A percentile compares a stretch with the other conserved stretches of the same genome.
These are phyloP conservation scores for Kodamaea restingae DNA, from an alignment of 805 yeast genomes.

Conservation along the genomic window DNA sequence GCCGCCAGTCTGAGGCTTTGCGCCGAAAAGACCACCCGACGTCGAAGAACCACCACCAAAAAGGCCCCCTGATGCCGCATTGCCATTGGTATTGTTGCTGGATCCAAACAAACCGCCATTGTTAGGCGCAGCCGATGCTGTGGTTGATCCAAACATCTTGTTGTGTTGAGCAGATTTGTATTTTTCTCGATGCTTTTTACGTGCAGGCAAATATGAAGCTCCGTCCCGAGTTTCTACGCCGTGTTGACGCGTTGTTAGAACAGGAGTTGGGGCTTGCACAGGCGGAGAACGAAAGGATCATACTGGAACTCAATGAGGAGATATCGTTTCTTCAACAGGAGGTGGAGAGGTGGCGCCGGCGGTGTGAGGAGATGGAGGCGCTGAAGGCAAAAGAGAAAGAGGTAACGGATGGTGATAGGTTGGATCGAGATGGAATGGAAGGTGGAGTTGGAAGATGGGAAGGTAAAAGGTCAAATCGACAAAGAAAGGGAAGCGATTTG, in stretches of 20 bases:
- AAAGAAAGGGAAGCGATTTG: too few relatives aligned
- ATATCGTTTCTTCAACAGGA: slow-evolving; percentile 2
- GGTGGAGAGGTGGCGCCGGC: slow-evolving; percentile 1
- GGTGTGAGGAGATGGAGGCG: slow-evolving; percentile 3
- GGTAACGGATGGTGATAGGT: not conserved
- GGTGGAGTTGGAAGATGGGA: too few relatives aligned
- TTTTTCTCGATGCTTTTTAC: slow-evolving; percentile 1
- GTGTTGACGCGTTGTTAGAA: slow-evolving; percentile 4
- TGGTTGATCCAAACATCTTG: slow-evolving; percentile 15
- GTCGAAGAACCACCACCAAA: slow-evolving; percentile 3
- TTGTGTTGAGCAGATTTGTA: not conserved
- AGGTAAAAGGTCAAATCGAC: too few relatives aligned
- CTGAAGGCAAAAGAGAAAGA: not conserved
- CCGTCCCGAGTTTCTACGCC: slow-evolving; percentile 5
- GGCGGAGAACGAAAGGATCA: slow-evolving; percentile 3
- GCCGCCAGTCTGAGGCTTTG: slow-evolving; percentile 3
- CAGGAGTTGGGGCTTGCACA: slow-evolving; percentile 6
- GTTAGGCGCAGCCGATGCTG: slow-evolving; percentile 9
- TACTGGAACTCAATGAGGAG: slow-evolving; percentile 2
- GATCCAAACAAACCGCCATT: slow-evolving; percentile 6
- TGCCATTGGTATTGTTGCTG: not conserved
- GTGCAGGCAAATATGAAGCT: slow-evolving; percentile 4
- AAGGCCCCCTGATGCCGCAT: slow-evolving; percentile 5
- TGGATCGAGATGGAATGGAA: too few relatives aligned
- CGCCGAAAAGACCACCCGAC: slow-evolving; percentile 5